Base-by-base conservation (phyloP, 1,284 basidiomycete species). In the Cryptococcus jaspeensis region DNA sequence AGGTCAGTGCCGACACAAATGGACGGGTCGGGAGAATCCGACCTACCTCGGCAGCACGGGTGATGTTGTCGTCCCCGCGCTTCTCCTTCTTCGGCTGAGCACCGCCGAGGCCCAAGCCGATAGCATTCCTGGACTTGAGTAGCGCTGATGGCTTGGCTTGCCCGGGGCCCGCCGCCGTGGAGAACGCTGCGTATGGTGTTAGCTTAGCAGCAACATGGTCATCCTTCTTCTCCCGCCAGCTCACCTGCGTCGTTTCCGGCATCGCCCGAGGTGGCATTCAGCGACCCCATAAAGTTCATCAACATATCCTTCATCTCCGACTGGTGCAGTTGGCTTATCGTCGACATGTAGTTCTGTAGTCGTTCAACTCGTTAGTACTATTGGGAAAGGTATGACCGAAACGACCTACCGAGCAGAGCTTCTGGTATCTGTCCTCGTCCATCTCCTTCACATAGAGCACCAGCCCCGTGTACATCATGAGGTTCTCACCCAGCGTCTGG, bases 371-470 rank as follows among this genome's bases (percentile, higher is more conserved):
- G 28, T 32, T 16, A 18, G 35, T 15, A 50, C 37, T 22, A 13
- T 12, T 3, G 36, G 22, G 2, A 25, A 20, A 50, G 13, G 11
- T 23, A 37, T 18, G 28, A 32, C 28, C n/a, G n/a, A n/a, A 32
- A 9, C 48, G 13, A 81, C 89, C 58, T 71, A 95, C 92, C 49
- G 87, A 88, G 70, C 92, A 96, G 36, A 95, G 78, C 69, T 88
- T 89, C 43, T 85, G 87, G 74, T 95, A 96, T 28, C 87, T 76
- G 51, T 76, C 78, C 72, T 93, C 89, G 57, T 94, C 92, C 86
- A 96, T 94, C 79, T 99, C 95, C 73, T 93, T 94, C 62, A 97
- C 79, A 71, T 95, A 99, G 15, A 98, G 81, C 77, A 98, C 85
- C 48, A 99, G 74, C 1, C 94, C 94, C 47, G 88, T 86, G 74